Evolutionary conservation across 2,329 filamentous ascomycete species (phyloP), one percentile per base, ranked within the genome.

Genomic region (Pyrenophora seminiperda): DNA sequence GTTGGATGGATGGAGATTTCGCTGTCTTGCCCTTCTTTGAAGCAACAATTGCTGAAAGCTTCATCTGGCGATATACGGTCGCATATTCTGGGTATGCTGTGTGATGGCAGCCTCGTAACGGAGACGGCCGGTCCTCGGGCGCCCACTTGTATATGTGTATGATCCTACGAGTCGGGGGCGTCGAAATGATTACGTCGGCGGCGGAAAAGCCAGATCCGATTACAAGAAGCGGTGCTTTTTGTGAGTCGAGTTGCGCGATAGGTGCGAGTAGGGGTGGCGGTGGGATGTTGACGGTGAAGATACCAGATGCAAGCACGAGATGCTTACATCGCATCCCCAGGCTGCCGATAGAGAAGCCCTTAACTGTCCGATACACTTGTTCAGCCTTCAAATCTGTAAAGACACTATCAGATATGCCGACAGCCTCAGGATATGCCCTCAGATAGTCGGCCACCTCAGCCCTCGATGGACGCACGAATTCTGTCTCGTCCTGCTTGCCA

Each of bases 11-110:
- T 2, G 71, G 62, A 1, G 65, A 65, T 31, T 58, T 66, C 6
- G 48, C 52, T 3, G 61, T 32, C 5, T 50, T 50, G 2, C 17
- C 54, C 37, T 66, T 55, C 19, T 65, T 70, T 7, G 36, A 14
- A 2, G 62, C 58, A 2, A 58, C 47, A 17, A 70, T 61, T 1
- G 69, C 69, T 10, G 81, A 78, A 7, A 78, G 73, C 65, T 83
- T 85, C 83, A 86, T 85, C 33, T 81, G 73, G 11, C 81, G 76
- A 56, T 86, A 85, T 1, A 86, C 75, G 7, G 78, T 76, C 1
- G 83, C 82, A 61, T 86, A 86, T 54, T 85, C 83, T 0, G 83
- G 83, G 59, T 86, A 86, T 22, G 82, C 83, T 36, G 81, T 78
- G 38, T 82, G 79, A 59, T 86, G 83, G 50, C 83, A 85, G 30